Evolutionary conservation across 1,284 basidiomycete genomes (phyloP), one percentile per base, ranked within the genome.

Genomic region (Uromyces viciae-fabae): DNA sequence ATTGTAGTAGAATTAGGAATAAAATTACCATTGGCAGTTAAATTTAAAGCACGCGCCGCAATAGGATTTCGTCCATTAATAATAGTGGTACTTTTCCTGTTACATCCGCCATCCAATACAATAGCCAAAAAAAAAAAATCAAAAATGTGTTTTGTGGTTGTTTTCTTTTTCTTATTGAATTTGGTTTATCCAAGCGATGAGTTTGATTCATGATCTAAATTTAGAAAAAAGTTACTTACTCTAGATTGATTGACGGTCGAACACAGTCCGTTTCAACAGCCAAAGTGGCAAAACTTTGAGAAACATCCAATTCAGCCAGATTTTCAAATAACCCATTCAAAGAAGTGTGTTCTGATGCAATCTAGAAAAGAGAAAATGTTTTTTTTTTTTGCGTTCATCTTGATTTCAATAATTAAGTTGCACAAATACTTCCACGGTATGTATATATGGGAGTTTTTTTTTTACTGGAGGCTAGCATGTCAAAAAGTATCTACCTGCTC

Each of bases 31-130:
- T 66, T 66, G 5, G 40, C 56, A 56, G 36, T 71, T 49, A 52
- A 77, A 64, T 42, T n/a, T 22, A 79, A 54, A 66, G 76, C 66
- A 17, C 36, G 64, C 56, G 69, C 76, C 56, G 76, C 76, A 25
- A 79, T 71, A 43, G 76, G 76, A 69, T 79, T 64, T 15, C 76
- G 76, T 31, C 64, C 76, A 54, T 79, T 46, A 49, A 58, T 36
- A 8, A 79, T 58, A 31, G 54, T n/a, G 28, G 76, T 58, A 14
- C 62, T 54, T 66, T 68, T 71, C 17, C 76, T 79, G 68, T 52
- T 71, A 15, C 28, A 68, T 2, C 4, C 17, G 22, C 62, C 25
- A 36, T 66, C 3, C 33, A 66, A 66, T 31, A 66, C 15, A 38
- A 66, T 7, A 22, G 8, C 40, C 62, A 14, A 22, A 17, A n/a